A percentile compares a stretch with the other conserved stretches of the same genome.
Conservation (phyloP, 306 rosid genomes). For the Vigna mungo region DNA sequence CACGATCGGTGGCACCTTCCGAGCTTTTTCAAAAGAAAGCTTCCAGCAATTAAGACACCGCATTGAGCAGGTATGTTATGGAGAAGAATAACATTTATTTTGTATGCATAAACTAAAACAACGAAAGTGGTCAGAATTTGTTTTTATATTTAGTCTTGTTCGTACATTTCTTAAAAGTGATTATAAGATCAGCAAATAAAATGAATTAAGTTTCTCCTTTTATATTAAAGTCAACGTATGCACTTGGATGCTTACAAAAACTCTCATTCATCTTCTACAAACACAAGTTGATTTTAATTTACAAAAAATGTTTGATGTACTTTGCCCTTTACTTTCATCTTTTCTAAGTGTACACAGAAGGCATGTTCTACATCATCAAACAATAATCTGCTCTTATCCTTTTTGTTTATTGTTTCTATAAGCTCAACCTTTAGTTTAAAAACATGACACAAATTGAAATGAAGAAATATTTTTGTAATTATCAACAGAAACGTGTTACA, state of each 20-base stretch:
- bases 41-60: slow-evolving; percentile 61
- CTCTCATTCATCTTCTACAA: no score
- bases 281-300: no score
- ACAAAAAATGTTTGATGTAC: no score
- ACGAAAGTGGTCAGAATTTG: neutral
- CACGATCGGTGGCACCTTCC: slow-evolving; percentile 86
- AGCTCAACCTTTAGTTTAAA: neutral
- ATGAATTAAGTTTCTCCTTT: no score
- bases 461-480: neutral
- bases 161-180: neutral
- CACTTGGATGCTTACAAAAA: no score
- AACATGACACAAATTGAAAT: neutral
- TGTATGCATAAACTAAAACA: neutral
- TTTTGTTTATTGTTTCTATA: neutral
- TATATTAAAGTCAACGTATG: neutral
- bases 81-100: slow-evolving; percentile 6
- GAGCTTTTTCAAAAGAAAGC: slow-evolving; percentile 66
- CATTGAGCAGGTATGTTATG: slow-evolving; percentile 65
- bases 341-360: no score
- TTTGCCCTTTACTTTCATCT: no score
- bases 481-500: neutral
- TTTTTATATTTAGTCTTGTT: neutral
- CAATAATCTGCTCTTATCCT: neutral
- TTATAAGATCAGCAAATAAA: neutral
- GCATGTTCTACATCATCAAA: neutral